phyloP scores from a whole-genome alignment of 306 rosid genomes.

The Fragaria vesca region DNA sequence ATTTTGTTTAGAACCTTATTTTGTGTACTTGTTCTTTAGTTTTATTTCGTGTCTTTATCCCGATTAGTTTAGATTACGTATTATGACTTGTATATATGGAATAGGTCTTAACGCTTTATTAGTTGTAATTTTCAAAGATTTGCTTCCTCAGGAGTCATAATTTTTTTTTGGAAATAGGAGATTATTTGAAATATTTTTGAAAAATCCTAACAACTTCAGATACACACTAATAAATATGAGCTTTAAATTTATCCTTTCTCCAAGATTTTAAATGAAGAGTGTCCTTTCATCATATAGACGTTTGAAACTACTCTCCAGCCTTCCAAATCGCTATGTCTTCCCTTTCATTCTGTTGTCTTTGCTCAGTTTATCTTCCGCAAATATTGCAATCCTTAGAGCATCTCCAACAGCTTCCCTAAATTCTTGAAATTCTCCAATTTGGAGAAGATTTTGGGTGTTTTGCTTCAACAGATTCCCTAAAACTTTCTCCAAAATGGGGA shows the following conservation, averaged over 20 bases:
- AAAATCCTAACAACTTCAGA: background rate
- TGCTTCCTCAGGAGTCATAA: too few species aligned
- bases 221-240: background rate
- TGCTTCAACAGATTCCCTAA: too few species aligned
- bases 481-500: too few species aligned
- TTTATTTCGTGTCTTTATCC: too few species aligned
- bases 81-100: too few species aligned
- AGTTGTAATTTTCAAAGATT: too few species aligned
- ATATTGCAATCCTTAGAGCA: background rate
- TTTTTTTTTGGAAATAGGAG: background rate
- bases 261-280: background rate
- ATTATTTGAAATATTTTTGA: background rate
- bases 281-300: background rate
- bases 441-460: too few species aligned
- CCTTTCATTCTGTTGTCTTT: constrained; percentile 9
- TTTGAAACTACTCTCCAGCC: background rate
- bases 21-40: too few species aligned
- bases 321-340: background rate
- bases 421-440: too few species aligned
- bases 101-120: background rate
- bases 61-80: too few species aligned
- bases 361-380: background rate
- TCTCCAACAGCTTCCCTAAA: too few species aligned
- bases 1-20: too few species aligned
- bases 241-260: background rate